Percentiles rank a stretch among this genome's conserved stretches.
Evolutionary conservation across 2,329 filamentous ascomycete species (phyloP).

Genomic region (Lizonia empirigonia): DNA sequence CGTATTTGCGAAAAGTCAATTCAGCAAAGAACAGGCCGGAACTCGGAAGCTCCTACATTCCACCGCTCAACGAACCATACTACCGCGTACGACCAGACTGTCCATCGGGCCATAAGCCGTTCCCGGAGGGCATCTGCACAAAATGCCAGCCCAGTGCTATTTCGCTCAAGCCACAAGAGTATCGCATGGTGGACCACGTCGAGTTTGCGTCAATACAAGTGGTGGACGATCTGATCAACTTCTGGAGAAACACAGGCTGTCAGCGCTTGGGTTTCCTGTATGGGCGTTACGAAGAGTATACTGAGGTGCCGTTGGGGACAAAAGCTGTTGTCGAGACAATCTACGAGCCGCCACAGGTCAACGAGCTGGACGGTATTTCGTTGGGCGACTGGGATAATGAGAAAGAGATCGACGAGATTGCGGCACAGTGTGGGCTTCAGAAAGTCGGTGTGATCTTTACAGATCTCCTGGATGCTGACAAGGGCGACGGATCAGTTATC

Average conservation of each 20-base stretch:
- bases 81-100: constrained; percentile 88
- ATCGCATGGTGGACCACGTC: constrained; percentile 97
- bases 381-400: constrained; percentile 85
- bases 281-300: constrained; percentile 87
- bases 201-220: constrained; percentile 87
- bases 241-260: constrained; percentile 83
- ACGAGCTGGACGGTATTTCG: constrained; percentile 87
- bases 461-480: constrained; percentile 82
- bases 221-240: constrained; percentile 87
- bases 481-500: constrained; percentile 81
- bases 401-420: constrained; percentile 78
- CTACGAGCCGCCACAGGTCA: constrained; percentile 90
- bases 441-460: constrained; percentile 94
- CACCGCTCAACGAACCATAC: constrained; percentile 89
- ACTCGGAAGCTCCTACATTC: constrained; percentile 91
- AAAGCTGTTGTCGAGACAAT: constrained; percentile 97
- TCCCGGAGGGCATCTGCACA: constrained; percentile 96
- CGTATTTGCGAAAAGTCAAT: constrained; percentile 92
- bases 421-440: constrained; percentile 81
- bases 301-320: constrained; percentile 87
- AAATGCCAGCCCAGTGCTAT: constrained; percentile 99
- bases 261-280: constrained; percentile 92
- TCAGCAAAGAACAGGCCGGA: constrained; percentile 96
- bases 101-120: constrained; percentile 88
- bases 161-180: constrained; percentile 88